These are phyloP conservation scores for Primulina tabacum DNA, from an alignment of 257 asterid species.

Conservation along the genomic window DNA sequence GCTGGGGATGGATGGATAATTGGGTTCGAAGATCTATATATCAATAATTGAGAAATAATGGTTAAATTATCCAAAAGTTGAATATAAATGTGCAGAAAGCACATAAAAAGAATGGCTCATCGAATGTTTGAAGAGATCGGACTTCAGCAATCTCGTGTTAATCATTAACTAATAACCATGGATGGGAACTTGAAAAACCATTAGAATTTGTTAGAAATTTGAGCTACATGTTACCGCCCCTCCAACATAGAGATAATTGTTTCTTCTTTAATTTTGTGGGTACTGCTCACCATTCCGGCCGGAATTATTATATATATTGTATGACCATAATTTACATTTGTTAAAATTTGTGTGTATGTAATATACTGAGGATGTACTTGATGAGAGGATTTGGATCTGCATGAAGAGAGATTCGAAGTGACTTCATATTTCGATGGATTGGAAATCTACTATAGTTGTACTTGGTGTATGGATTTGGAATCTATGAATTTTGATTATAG, in stretches of 20 bases:
- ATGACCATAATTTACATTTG: too few relatives aligned
- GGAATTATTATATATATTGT: too few relatives aligned
- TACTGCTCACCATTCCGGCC: neutral
- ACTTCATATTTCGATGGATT: too few relatives aligned
- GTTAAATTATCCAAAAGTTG: neutral
- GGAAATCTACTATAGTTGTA: too few relatives aligned
- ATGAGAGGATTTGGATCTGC: too few relatives aligned
- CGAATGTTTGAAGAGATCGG: neutral
- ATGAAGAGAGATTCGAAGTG: too few relatives aligned
- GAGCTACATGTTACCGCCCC: slow-evolving; percentile 18
- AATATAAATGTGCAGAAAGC: slow-evolving; percentile 17
- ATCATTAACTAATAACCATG: neutral
- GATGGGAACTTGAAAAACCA: neutral
- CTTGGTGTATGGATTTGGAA: too few relatives aligned
- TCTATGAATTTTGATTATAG: too few relatives aligned
- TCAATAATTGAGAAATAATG: slow-evolving; percentile 2
- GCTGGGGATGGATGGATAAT: neutral
- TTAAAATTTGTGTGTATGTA: too few relatives aligned
- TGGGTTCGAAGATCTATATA: neutral
- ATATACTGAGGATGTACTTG: too few relatives aligned
- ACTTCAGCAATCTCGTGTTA: neutral
- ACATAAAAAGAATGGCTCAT: neutral
- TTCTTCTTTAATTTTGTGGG: neutral
- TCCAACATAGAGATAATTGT: neutral
- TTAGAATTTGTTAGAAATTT: neutral